These are phyloP conservation scores for Cystobasidiaceae sp. DNA, from an alignment of 1,284 basidiomycete genomes.

Conservation along the genomic window DNA sequence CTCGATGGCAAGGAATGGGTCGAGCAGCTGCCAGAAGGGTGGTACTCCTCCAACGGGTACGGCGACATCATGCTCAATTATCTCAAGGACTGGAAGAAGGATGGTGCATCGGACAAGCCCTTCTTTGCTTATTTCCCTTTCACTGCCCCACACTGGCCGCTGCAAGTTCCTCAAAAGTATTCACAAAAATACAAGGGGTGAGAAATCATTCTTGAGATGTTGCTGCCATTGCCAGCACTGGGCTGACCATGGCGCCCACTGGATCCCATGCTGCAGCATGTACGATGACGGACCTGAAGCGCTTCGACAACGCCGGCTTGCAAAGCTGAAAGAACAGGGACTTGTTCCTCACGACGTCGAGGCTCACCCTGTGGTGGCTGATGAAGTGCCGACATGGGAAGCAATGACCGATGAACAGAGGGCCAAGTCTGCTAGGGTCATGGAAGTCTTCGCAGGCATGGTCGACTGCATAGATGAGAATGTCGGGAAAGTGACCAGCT, in stretches of 20 bases:
- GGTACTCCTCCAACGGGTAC: constrained; percentile 37
- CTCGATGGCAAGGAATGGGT: not conserved
- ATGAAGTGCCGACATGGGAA: constrained; percentile 34
- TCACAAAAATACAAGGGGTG: constrained; percentile 34
- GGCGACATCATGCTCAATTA: constrained; percentile 30
- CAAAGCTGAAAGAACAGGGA: constrained; percentile 34
- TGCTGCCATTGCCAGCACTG: too few relatives aligned
- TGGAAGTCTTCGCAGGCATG: constrained; percentile 47
- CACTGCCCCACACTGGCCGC: constrained; percentile 32
- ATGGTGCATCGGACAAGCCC: constrained; percentile 32
- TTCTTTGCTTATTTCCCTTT: constrained; percentile 38
- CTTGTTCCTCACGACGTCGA: constrained; percentile 22
- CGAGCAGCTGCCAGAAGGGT: constrained; percentile 16
- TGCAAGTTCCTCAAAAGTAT: constrained; percentile 34
- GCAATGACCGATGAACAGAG: constrained; percentile 38
- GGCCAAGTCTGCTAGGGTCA: constrained; percentile 37
- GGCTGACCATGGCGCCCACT: too few relatives aligned
- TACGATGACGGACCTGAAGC: constrained; percentile 22
- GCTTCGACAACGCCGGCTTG: constrained; percentile 37
- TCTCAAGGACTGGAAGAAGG: not conserved
- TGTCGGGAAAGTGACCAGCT: constrained; percentile 14
- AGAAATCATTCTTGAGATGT: too few relatives aligned
- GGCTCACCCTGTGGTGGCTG: constrained; percentile 25
- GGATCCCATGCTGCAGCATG: constrained; percentile 31
- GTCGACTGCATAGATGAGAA: constrained; percentile 44